These are phyloP conservation scores for Piloderma croceum DNA, from an alignment of 768 basidiomycete genomes.

Conservation along the genomic window DNA sequence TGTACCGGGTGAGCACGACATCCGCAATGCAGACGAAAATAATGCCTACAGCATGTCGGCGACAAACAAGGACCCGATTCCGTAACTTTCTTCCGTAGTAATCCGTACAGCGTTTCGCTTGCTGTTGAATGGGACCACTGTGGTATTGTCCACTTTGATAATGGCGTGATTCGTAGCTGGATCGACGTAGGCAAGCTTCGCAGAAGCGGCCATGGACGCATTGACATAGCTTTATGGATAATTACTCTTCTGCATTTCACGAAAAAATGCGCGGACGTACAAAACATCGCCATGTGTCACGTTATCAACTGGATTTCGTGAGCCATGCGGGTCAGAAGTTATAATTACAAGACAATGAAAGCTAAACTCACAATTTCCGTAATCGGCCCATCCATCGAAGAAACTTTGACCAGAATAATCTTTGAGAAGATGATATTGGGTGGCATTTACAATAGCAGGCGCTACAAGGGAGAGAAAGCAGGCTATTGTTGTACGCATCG, in stretches of 20 bases:
- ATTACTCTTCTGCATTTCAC: neutral
- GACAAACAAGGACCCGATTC: constrained; percentile 60
- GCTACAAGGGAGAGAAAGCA: neutral
- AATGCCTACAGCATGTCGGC: constrained; percentile 60
- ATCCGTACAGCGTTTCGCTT: constrained; percentile 71
- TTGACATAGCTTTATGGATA: constrained; percentile 41
- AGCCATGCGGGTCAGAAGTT: constrained; percentile 1
- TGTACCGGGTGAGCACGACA: too few species aligned
- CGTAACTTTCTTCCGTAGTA: constrained; percentile 46
- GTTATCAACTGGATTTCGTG: constrained; percentile 48
- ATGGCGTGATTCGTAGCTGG: constrained; percentile 61
- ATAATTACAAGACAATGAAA: neutral
- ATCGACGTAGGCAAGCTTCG: constrained; percentile 59
- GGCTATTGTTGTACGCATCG: neutral
- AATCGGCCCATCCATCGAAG: constrained; percentile 67
- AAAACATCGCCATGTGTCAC: constrained; percentile 61
- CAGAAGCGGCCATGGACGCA: constrained; percentile 34
- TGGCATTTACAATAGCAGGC: constrained; percentile 14
- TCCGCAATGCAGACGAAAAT: too few species aligned
- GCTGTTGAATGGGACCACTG: constrained; percentile 42
- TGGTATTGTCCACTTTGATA: constrained; percentile 70
- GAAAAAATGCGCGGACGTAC: constrained; percentile 24
- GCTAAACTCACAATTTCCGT: constrained; percentile 47
- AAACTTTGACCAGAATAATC: constrained; percentile 57
- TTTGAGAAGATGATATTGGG: constrained; percentile 47